Percentiles rank a stretch among this genome's conserved stretches.
Evolutionary conservation across 768 basidiomycete species (phyloP).

Genomic region (Mycena sanguinolenta): DNA sequence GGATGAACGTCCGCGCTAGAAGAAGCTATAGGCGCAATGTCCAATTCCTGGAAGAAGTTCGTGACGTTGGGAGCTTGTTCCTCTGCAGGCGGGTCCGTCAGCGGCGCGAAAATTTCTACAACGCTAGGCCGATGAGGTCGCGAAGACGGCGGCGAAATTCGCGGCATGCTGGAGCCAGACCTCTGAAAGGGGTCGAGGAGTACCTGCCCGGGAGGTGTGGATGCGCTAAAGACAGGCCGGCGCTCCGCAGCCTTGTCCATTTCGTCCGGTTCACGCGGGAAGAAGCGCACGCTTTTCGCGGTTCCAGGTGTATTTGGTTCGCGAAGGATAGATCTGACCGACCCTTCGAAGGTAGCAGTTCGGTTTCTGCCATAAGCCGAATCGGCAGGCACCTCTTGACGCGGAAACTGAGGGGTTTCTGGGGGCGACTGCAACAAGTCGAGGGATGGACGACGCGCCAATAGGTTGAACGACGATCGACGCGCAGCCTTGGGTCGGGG

Average conservation of each 20-base stretch:
- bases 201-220: slow-evolving; percentile 38
- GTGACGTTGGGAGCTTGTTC: slow-evolving; percentile 56
- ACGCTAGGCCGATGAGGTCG: slow-evolving; percentile 58
- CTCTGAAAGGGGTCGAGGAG: slow-evolving; percentile 49
- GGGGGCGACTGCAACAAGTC: slow-evolving; percentile 48
- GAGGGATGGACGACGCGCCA: slow-evolving; percentile 48
- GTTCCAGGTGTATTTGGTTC: slow-evolving; percentile 80
- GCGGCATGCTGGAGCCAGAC: slow-evolving; percentile 43
- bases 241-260: slow-evolving; percentile 48
- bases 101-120: slow-evolving; percentile 64
- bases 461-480: slow-evolving; percentile 35
- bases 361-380: slow-evolving; percentile 43
- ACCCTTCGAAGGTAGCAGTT: slow-evolving; percentile 49
- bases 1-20: slow-evolving; percentile 43
- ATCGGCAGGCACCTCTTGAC: slow-evolving; percentile 34
- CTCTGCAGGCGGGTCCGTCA: slow-evolving; percentile 40
- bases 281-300: slow-evolving; percentile 83
- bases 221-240: slow-evolving; percentile 38
- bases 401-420: slow-evolving; percentile 30
- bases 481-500: slow-evolving; percentile 33
- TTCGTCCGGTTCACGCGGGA: slow-evolving; percentile 71
- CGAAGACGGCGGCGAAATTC: slow-evolving; percentile 48
- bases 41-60: slow-evolving; percentile 66
- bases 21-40: slow-evolving; percentile 48
- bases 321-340: slow-evolving; percentile 81